Percentiles rank a stretch among this genome's conserved stretches.
Conservation (phyloP, 2,329 filamentous ascomycete genomes). For the Massarina eburnea region DNA sequence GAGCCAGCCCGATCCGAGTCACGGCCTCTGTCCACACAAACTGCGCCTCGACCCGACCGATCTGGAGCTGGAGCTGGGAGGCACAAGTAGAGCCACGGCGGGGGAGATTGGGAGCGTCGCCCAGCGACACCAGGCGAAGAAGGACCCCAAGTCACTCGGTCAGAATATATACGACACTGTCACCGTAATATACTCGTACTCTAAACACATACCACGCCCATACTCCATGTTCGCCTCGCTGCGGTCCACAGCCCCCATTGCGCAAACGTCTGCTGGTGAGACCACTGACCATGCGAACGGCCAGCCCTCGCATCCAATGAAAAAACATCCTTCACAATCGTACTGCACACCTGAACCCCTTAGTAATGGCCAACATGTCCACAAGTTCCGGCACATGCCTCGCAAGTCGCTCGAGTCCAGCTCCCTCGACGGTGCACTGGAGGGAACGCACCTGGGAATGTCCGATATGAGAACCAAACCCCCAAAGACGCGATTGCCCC, state of each 20-base stretch:
- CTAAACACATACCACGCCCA: constrained; percentile 32
- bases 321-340: constrained; percentile 7
- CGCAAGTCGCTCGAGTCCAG: constrained; percentile 3
- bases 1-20: constrained; percentile 74
- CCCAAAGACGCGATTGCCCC: background rate
- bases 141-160: constrained; percentile 63
- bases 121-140: constrained; percentile 39
- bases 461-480: constrained; percentile 20
- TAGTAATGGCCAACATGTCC: constrained; percentile 29
- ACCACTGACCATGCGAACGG: background rate
- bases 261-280: background rate
- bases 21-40: constrained; percentile 63
- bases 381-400: constrained; percentile 30
- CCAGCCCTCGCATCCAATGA: constrained; percentile 14
- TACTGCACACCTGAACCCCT: constrained; percentile 15
- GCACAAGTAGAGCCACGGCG: constrained; percentile 5
- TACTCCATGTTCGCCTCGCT: constrained; percentile 25
- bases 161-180: constrained; percentile 56
- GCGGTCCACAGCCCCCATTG: constrained; percentile 5
- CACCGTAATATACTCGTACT: constrained; percentile 38
- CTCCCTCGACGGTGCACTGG: constrained; percentile 13
- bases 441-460: constrained; percentile 17
- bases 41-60: constrained; percentile 35
- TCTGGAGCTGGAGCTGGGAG: constrained; percentile 29
- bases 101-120: constrained; percentile 9